Evolutionary conservation across 805 yeast genomes (phyloP).

Genomic region (Saccharomycopsis schoenii): DNA sequence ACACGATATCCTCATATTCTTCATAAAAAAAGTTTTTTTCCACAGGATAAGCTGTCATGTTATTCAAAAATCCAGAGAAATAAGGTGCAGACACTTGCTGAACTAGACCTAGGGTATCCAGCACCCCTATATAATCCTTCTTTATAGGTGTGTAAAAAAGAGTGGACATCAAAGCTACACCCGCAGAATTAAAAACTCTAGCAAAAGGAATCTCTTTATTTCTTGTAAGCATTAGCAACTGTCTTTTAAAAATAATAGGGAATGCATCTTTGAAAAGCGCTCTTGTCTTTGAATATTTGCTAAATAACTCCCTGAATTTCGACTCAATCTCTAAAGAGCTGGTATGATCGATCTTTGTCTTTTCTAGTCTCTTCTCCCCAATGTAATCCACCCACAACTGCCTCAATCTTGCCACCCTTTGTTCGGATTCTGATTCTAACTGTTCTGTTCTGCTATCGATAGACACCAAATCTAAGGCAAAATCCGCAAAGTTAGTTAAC

Average conservation of each 20-base stretch:
- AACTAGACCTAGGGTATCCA: slow-evolving; percentile 61
- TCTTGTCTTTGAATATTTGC: slow-evolving; percentile 19
- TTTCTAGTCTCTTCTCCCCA: not conserved
- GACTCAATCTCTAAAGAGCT: not conserved
- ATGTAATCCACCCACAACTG: slow-evolving; percentile 27
- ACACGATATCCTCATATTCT: slow-evolving; percentile 65
- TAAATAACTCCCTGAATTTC: slow-evolving; percentile 10
- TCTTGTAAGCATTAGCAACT: slow-evolving; percentile 34
- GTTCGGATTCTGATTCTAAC: slow-evolving; percentile 32
- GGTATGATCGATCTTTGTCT: not conserved
- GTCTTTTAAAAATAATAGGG: slow-evolving; percentile 25
- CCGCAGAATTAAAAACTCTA: slow-evolving; percentile 52
- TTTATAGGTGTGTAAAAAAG: slow-evolving; percentile 57
- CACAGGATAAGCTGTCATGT: slow-evolving; percentile 62
- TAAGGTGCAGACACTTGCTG: slow-evolving; percentile 67
- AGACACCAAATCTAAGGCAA: slow-evolving; percentile 59
- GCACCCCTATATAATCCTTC: slow-evolving; percentile 39
- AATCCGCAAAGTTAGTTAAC: slow-evolving; percentile 65
- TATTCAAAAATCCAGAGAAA: slow-evolving; percentile 72
- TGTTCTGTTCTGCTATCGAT: slow-evolving; percentile 36
- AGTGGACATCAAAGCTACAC: slow-evolving; percentile 55
- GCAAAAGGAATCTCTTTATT: slow-evolving; percentile 53
- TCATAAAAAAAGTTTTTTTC: slow-evolving; percentile 71
- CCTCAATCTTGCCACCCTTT: slow-evolving; percentile 32
- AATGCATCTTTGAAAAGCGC: slow-evolving; percentile 16